Evolutionary conservation across 257 asterid genomes (phyloP).

Genomic region (Primulina eburnea): DNA sequence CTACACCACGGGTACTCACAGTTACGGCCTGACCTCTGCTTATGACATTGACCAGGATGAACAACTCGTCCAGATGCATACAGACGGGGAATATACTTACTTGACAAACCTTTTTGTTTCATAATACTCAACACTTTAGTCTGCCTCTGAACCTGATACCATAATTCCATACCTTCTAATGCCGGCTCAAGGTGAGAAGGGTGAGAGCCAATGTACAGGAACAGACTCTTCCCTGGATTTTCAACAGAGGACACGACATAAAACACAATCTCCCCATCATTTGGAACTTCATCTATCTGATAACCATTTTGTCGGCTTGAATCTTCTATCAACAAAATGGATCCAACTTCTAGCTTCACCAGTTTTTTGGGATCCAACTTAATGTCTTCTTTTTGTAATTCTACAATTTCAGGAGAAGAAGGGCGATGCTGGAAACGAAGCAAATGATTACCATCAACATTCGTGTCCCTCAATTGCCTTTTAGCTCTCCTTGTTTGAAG

Average conservation of each 20-base stretch:
- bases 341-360: slow-evolving; percentile 69
- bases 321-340: slow-evolving; percentile 70
- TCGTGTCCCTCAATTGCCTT: slow-evolving; percentile 65
- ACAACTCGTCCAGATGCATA: slow-evolving; percentile 76
- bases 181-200: slow-evolving; percentile 96
- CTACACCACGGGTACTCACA: slow-evolving; percentile 89
- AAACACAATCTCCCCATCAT: slow-evolving; percentile 64
- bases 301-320: slow-evolving; percentile 62
- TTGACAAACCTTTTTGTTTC: slow-evolving; percentile 82
- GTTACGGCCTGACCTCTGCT: slow-evolving; percentile 55
- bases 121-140: slow-evolving; percentile 74
- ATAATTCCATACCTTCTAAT: slow-evolving; percentile 88
- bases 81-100: slow-evolving; percentile 76
- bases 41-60: slow-evolving; percentile 75
- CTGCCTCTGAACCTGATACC: slow-evolving; percentile 99
- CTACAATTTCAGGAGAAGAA: slow-evolving; percentile 90
- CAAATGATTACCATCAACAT: slow-evolving; percentile 62
- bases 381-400: slow-evolving; percentile 72
- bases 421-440: slow-evolving; percentile 65
- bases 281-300: slow-evolving; percentile 54
- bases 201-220: slow-evolving; percentile 80
- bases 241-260: slow-evolving; percentile 65
- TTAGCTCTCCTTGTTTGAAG: slow-evolving; percentile 82
- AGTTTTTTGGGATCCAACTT: slow-evolving; percentile 51
- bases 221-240: slow-evolving; percentile 49